A percentile compares a stretch with the other conserved stretches of the same genome.
These are phyloP conservation scores for Thermoascus crustaceus DNA, from an alignment of 2,329 filamentous ascomycete genomes.

Conservation along the genomic window DNA sequence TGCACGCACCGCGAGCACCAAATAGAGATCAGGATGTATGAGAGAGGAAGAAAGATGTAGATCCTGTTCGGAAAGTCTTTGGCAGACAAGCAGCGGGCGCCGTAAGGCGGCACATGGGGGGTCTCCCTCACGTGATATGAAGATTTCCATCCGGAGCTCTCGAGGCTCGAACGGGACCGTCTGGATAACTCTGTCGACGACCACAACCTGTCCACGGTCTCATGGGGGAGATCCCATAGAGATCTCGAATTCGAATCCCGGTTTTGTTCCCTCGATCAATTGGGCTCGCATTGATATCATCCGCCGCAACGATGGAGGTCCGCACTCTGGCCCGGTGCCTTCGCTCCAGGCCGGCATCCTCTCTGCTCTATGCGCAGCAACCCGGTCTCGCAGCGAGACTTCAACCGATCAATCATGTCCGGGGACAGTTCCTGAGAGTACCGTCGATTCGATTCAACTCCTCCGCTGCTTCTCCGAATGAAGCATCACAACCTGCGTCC, in stretches of 20 bases:
- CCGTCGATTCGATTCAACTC: constrained; percentile 1
- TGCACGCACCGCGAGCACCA: no score
- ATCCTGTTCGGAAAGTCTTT: not conserved
- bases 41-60: no score
- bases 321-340: constrained; percentile 24
- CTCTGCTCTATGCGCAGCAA: constrained; percentile 17
- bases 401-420: not conserved
- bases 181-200: no score
- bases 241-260: constrained; percentile 3
- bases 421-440: not conserved
- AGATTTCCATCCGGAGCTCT: constrained; percentile 2
- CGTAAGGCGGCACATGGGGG: not conserved
- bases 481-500: not conserved
- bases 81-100: constrained; percentile 1
- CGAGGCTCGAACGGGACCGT: no score
- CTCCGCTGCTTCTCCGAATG: not conserved
- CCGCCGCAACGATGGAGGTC: constrained; percentile 23
- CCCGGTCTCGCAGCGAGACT: constrained; percentile 8
- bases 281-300: constrained; percentile 4
- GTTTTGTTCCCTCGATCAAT: constrained; percentile 3
- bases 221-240: no score
- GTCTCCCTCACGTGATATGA: constrained; percentile 4
- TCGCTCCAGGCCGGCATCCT: constrained; percentile 23
- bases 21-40: no score
- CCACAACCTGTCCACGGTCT: no score